Percentiles rank a stretch among this genome's conserved stretches.
Evolutionary conservation across 768 basidiomycete genomes (phyloP).

Genomic region (Leccinum incarnatum): DNA sequence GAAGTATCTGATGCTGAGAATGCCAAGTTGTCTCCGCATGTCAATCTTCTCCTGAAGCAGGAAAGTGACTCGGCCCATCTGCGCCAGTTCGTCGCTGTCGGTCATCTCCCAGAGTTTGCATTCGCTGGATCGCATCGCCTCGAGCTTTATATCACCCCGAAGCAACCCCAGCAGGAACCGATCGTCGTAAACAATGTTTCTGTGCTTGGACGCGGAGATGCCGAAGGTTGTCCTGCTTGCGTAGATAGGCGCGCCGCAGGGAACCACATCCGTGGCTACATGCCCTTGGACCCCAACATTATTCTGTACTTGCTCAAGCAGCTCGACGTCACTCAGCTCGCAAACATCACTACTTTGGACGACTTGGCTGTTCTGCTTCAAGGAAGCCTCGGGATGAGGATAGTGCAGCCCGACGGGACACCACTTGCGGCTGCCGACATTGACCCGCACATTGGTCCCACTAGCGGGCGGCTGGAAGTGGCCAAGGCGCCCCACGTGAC

Average conservation of each 20-base stretch:
- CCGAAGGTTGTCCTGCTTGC: conserved; percentile 12
- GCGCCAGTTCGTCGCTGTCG: conserved; percentile 8
- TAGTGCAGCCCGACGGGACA: conserved; percentile 15
- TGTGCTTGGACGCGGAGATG: conserved; percentile 8
- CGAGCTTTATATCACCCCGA: conserved; percentile 13
- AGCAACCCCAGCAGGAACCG: neutral
- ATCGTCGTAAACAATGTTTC: conserved; percentile 15
- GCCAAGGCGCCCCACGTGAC: conserved; percentile 9
- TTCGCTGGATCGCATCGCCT: conserved; percentile 21
- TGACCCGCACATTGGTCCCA: neutral
- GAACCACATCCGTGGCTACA: conserved; percentile 13
- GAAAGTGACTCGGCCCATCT: neutral
- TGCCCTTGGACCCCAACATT: conserved; percentile 14
- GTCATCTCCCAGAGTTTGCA: conserved; percentile 16
- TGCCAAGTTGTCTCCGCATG: neutral
- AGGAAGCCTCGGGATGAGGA: conserved; percentile 13
- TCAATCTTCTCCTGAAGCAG: conserved; percentile 6
- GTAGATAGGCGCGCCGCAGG: conserved; percentile 11
- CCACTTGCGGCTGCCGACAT: neutral
- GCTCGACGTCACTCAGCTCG: neutral
- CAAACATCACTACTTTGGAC: conserved; percentile 3
- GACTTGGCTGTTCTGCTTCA: neutral
- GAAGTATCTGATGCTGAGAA: neutral
- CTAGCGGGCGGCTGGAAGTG: neutral
- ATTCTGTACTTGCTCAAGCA: conserved; percentile 10